Conservation (phyloP, 768 basidiomycete genomes). For the Hortiboletus campestris region DNA sequence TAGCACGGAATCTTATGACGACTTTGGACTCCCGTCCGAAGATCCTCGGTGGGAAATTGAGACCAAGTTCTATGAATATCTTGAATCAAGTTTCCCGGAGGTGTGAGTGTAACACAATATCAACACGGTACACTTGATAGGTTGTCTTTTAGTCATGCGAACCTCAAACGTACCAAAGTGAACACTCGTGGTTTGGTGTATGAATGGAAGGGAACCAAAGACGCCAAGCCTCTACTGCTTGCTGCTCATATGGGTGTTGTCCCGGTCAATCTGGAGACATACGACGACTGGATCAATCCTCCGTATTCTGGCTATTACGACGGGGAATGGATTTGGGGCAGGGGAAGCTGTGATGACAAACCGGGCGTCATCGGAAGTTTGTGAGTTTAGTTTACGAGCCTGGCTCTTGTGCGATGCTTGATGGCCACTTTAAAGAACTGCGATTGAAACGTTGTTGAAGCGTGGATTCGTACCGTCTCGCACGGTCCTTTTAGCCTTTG, state of each 20-base stretch:
- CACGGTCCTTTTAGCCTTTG: constrained; percentile 35
- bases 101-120: constrained; percentile 37
- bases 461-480: constrained; percentile 30
- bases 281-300: constrained; percentile 45
- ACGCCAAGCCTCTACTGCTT: constrained; percentile 54
- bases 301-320: constrained; percentile 51
- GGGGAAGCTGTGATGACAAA: constrained; percentile 48
- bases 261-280: constrained; percentile 45
- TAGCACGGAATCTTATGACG: constrained; percentile 55
- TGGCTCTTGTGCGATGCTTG: neutral
- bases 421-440: constrained; percentile 15
- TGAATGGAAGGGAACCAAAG: constrained; percentile 54
- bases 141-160: constrained; percentile 38
- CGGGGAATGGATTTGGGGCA: constrained; percentile 46
- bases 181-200: constrained; percentile 64
- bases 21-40: constrained; percentile 44
- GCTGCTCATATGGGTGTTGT: constrained; percentile 53
- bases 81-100: constrained; percentile 54
- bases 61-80: constrained; percentile 22
- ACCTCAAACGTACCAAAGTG: constrained; percentile 50
- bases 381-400: constrained; percentile 21
- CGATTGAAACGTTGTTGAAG: constrained; percentile 29
- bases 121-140: neutral
- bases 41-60: constrained; percentile 44
- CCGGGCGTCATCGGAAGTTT: constrained; percentile 34